Evolutionary conservation across 345 rosid species (phyloP).

Genomic region (Citrus sp.): DNA sequence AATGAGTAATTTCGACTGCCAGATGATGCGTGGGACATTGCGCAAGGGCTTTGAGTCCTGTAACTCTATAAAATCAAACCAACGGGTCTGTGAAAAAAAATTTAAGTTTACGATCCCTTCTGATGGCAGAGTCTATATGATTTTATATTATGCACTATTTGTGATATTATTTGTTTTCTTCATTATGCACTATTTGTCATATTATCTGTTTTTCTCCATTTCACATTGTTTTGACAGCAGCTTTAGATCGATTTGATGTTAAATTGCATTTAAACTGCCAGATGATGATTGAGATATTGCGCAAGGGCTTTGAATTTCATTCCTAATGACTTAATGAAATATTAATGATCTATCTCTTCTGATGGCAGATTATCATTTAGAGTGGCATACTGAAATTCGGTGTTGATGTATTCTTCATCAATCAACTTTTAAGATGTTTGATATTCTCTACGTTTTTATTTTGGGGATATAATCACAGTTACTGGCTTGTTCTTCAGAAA

Average conservation of each 20-base stretch:
- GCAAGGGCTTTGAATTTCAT: slow-evolving; percentile 28
- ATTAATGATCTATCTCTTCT: not conserved
- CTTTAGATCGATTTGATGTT: not conserved
- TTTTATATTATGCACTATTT: not conserved
- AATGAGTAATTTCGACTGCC: not conserved
- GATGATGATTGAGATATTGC: slow-evolving; percentile 25
- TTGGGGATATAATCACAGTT: not conserved
- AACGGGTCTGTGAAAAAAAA: slow-evolving; percentile 21
- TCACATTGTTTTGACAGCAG: not conserved
- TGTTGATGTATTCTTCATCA: not conserved
- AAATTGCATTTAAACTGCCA: not conserved
- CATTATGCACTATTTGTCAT: not conserved
- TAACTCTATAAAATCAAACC: not conserved
- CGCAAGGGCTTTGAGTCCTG: slow-evolving; percentile 38
- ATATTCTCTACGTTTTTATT: not conserved
- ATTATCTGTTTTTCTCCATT: not conserved
- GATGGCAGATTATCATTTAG: slow-evolving; percentile 6
- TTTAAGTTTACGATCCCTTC: not conserved
- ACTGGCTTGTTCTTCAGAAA: not conserved
- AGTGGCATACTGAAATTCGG: not conserved
- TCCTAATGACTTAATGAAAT: slow-evolving; percentile 18
- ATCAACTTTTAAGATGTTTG: not conserved
- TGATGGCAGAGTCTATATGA: slow-evolving; percentile 8
- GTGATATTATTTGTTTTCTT: not conserved
- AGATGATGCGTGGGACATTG: slow-evolving; percentile 28